phyloP scores from a whole-genome alignment of 495 filamentous ascomycete species.

The Hypoxylon perforatum region DNA sequence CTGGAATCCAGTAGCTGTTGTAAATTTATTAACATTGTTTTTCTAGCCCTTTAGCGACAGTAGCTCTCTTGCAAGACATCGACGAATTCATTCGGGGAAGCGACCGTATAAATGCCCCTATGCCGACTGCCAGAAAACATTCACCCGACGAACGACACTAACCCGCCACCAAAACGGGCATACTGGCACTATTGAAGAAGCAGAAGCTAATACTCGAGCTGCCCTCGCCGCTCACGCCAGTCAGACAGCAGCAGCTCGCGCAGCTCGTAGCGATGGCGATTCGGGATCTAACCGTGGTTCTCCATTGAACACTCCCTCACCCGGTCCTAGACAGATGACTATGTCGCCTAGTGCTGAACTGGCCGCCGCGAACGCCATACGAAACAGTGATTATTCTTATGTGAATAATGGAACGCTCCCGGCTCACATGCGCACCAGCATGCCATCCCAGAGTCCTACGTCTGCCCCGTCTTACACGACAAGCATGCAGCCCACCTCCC shows the following conservation, averaged over 20 bases:
- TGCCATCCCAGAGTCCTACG: constrained; percentile 77
- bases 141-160: constrained; percentile 92
- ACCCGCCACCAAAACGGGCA: constrained; percentile 97
- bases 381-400: constrained; percentile 77
- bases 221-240: constrained; percentile 63
- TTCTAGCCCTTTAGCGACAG: constrained; percentile 98
- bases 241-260: constrained; percentile 55
- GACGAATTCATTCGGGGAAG: constrained; percentile 94
- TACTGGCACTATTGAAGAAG: constrained; percentile 93
- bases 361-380: constrained; percentile 76
- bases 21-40: constrained; percentile 13
- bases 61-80: constrained; percentile 92
- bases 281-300: constrained; percentile 84
- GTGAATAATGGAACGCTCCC: constrained; percentile 78
- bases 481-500: constrained; percentile 72
- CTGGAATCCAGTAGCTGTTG: constrained; percentile 35
- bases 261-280: constrained; percentile 76
- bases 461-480: constrained; percentile 71
- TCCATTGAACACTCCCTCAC: constrained; percentile 87
- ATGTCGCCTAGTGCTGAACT: constrained; percentile 84
- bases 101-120: constrained; percentile 98
- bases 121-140: constrained; percentile 98
- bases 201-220: constrained; percentile 82
- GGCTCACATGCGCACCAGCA: constrained; percentile 82
- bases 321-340: constrained; percentile 77